Base-by-base conservation (phyloP, 2,329 filamentous ascomycete genomes). In the Tricladium varicosporioides region DNA sequence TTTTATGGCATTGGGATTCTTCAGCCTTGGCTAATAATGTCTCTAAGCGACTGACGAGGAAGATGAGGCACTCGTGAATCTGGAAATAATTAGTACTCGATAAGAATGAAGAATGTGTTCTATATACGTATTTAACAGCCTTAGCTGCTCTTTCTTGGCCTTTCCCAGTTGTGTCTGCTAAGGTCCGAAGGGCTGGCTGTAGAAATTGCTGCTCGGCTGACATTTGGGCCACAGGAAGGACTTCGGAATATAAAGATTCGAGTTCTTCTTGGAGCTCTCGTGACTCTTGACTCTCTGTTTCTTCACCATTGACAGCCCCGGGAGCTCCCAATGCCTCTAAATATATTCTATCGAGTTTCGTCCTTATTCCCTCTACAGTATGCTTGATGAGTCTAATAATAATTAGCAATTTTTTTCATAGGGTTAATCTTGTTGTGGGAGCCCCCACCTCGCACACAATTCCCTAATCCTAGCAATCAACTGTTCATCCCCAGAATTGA, bases 221-320 rank as follows among this genome's bases (percentile, higher is more conserved):
- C 83, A 91, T 90, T 60, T 88, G 83, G 5, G 86, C 82, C 1
- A 91, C 84, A 0, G 86, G 83, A 0, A 87, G 74, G 43, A 91
- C 85, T 67, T 91, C 88, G 0, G 84, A 76, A 63, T 88, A 86
- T 2, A 91, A 74, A 4, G 85, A 88, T 62, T 89, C 85, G 0
- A 91, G 75, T 65, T 90, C 87, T 32, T 81, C 80, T 64, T 86
- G 80, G 1, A 88, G 68, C 2, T 78, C 76, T 13, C 72, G 73
- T 9, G 80, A 75, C 49, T 83, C 80, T 53, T 62, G 60, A 8
- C 40, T 49, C 11, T 65, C 54, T n/a, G 43, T 52, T 5, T 60
- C 53, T 33, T 59, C 53, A 31, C 36, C 32, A 31, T 54, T 57
- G 14, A 40, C 16, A 36, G 50, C 42, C 19, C 42, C 48, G n/a